Conservation (phyloP, 2,329 filamentous ascomycete species). For the Sclerotinia spermophila region DNA sequence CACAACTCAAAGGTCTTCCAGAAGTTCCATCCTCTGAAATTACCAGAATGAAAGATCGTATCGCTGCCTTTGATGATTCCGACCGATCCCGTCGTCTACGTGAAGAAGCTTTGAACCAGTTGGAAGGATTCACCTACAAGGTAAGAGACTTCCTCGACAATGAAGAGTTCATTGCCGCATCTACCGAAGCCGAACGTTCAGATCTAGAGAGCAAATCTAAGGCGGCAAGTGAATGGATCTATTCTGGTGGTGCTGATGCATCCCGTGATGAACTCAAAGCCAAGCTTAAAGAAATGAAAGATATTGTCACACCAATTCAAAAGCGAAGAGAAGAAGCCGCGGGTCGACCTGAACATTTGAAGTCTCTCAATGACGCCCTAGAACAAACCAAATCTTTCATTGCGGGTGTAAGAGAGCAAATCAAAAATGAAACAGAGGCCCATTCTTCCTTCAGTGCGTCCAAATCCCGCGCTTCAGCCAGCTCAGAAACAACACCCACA, state of each 20-base stretch:
- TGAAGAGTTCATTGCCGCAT: slow-evolving; percentile 67
- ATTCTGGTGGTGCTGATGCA: slow-evolving; percentile 77
- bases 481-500: slow-evolving; percentile 38
- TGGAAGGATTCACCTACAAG: slow-evolving; percentile 92
- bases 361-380: slow-evolving; percentile 65
- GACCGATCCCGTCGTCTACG: slow-evolving; percentile 72
- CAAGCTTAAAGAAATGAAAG: slow-evolving; percentile 72
- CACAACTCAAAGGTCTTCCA: slow-evolving; percentile 32
- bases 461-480: slow-evolving; percentile 39
- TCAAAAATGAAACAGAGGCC: slow-evolving; percentile 65
- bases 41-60: slow-evolving; percentile 50
- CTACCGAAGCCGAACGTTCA: slow-evolving; percentile 64
- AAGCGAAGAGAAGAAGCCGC: slow-evolving; percentile 68
- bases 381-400: slow-evolving; percentile 69
- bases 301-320: slow-evolving; percentile 73
- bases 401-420: slow-evolving; percentile 64
- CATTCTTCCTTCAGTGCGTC: slow-evolving; percentile 51
- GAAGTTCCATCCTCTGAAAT: slow-evolving; percentile 33
- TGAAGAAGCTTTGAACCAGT: slow-evolving; percentile 84
- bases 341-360: slow-evolving; percentile 67
- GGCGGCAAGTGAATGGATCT: slow-evolving; percentile 82
- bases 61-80: slow-evolving; percentile 81
- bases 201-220: slow-evolving; percentile 65
- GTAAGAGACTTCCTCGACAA: slow-evolving; percentile 78
- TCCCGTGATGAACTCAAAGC: slow-evolving; percentile 69